Evolutionary conservation across 2,329 filamentous ascomycete genomes (phyloP).

Genomic region (Fusarium metavorans): DNA sequence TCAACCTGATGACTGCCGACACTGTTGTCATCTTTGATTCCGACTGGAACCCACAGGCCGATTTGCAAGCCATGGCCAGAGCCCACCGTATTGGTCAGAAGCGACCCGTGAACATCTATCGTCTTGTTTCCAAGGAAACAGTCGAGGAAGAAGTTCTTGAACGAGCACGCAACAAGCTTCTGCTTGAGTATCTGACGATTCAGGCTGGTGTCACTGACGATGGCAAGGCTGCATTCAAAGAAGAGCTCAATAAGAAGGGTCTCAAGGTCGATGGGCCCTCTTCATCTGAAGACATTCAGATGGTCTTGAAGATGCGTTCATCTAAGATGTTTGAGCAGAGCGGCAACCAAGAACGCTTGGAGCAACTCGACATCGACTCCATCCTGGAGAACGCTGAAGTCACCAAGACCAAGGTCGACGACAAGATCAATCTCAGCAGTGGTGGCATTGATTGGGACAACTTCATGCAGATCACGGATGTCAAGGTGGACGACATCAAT

Average conservation of each 20-base stretch:
- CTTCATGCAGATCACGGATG: slow-evolving; percentile 97
- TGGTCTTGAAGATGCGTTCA: slow-evolving; percentile 96
- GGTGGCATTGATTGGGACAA: slow-evolving; percentile 89
- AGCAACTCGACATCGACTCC: slow-evolving; percentile 97
- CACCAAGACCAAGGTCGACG: slow-evolving; percentile 94
- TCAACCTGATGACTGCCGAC: slow-evolving; percentile 98
- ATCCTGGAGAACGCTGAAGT: slow-evolving; percentile 97
- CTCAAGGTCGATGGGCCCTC: slow-evolving; percentile 82
- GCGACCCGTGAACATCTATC: slow-evolving; percentile 94
- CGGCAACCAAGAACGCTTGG: slow-evolving; percentile 94
- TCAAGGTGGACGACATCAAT: slow-evolving; percentile 84
- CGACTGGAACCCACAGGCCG: slow-evolving; percentile 98
- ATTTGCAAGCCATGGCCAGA: slow-evolving; percentile 97
- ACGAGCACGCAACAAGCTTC: slow-evolving; percentile 94
- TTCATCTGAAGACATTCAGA: slow-evolving; percentile 93
- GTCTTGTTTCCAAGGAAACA: slow-evolving; percentile 96
- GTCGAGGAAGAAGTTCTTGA: slow-evolving; percentile 98
- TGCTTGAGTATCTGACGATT: slow-evolving; percentile 97
- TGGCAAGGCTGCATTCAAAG: slow-evolving; percentile 81
- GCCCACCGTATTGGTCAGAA: slow-evolving; percentile 98
- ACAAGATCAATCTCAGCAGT: slow-evolving; percentile 90
- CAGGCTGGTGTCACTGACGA: slow-evolving; percentile 97
- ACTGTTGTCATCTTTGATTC: slow-evolving; percentile 98
- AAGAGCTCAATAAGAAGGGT: slow-evolving; percentile 83
- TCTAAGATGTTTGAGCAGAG: slow-evolving; percentile 99